Evolutionary conservation across 345 rosid species (phyloP).

Genomic region (Camelina laxa): DNA sequence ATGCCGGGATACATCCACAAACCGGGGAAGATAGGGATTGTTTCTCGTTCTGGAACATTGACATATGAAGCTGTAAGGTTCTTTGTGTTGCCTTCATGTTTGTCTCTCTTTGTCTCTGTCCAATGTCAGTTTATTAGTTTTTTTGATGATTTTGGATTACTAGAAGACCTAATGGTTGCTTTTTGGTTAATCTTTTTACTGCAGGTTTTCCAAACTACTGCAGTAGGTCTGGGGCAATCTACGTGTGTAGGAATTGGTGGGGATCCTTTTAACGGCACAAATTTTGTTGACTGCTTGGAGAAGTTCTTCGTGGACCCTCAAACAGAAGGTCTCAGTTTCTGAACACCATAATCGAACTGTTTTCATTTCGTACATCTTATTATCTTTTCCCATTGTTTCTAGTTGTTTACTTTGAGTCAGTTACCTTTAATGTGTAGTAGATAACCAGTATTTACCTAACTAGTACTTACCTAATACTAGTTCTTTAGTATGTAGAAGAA

Average conservation of each 20-base stretch:
- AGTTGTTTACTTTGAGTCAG: neutral
- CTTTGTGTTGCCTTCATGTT: slow-evolving; percentile 14
- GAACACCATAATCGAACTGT: neutral
- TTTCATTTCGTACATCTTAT: neutral
- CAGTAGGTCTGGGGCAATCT: slow-evolving; percentile 87
- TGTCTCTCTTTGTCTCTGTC: slow-evolving; percentile 1
- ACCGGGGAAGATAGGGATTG: slow-evolving; percentile 89
- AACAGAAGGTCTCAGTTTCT: slow-evolving; percentile 71
- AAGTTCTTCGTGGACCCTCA: slow-evolving; percentile 80
- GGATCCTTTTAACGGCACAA: slow-evolving; percentile 93
- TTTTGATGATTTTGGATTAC: neutral
- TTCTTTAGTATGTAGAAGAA: slow-evolving; percentile 19
- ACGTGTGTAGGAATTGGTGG: slow-evolving; percentile 94
- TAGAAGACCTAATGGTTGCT: neutral
- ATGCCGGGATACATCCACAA: slow-evolving; percentile 97
- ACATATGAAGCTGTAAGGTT: slow-evolving; percentile 90
- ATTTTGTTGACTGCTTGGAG: slow-evolving; percentile 84
- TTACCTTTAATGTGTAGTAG: neutral
- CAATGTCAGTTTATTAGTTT: too few species aligned
- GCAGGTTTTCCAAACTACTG: slow-evolving; percentile 92
- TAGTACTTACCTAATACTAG: slow-evolving; percentile 19
- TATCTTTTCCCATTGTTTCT: neutral
- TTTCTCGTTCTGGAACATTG: slow-evolving; percentile 94
- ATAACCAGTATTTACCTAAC: slow-evolving; percentile 1
- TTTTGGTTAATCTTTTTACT: slow-evolving; percentile 21